Base-by-base conservation (phyloP, 108 stramenopile genomes). In the Skeletonema grethae region DNA sequence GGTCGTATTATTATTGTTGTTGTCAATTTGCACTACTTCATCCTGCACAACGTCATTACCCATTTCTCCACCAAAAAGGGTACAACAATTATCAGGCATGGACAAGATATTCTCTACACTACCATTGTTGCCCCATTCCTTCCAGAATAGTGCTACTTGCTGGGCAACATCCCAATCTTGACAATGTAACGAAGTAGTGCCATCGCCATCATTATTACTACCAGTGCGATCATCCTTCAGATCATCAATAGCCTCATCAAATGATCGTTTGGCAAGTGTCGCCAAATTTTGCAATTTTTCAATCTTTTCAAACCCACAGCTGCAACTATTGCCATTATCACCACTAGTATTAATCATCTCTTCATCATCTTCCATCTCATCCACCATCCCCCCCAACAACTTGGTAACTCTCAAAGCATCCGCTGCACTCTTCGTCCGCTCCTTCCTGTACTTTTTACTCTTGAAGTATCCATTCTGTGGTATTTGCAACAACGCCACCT, bases 401-500 rank as follows among this genome's bases (percentile, higher is more conserved):
- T 73, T 53, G 2, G 76, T 70, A 36, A 88, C 86, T 15, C 81
- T 77, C 20, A 86, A 28, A 8, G 85, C 87, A 55, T 90, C 75
- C 10, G 58, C 34, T 5, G 75, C 57, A 50, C 59, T 72, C 65
- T 82, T 67, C 38, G 41, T 61, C 25, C 82, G 61, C 10, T 73
- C 59, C 34, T 72, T 11, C 36, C 63, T 57, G 25, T 77, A 72
- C 29, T 74, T 70, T 10, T 61, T 31, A 13, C 55, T 65, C 30
- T 78, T 64, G 65, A 70, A 88, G 59, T 91, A 88, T 1, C 82
- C 86, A 65, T 91, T 87, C 25, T 69, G 63, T 20, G 90, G 90
- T 39, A 91, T 86, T 62, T 82, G 79, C 61, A 87, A 66, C 30
- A 91, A 31, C 0, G 88, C 86, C 60, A 82, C 79, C 75, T 88